These are phyloP conservation scores for Hericium rajendrae DNA, from an alignment of 768 basidiomycete species.

Conservation along the genomic window DNA sequence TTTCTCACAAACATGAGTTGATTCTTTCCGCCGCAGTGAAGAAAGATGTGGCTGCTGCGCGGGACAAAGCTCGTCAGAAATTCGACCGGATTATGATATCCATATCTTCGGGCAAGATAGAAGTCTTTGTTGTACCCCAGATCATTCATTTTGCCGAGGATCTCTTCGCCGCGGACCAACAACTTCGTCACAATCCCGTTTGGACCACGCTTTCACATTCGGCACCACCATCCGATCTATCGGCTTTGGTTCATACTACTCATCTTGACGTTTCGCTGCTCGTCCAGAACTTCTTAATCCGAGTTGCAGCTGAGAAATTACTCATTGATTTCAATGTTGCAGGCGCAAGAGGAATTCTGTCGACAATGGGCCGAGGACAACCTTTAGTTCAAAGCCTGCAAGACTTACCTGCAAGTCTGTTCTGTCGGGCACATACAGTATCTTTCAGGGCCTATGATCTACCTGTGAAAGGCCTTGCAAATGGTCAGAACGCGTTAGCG, in stretches of 20 bases:
- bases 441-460: constrained; percentile 53
- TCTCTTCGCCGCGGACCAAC: background rate
- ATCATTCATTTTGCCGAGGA: constrained; percentile 10
- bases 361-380: constrained; percentile 13
- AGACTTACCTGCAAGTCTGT: constrained; percentile 37
- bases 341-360: constrained; percentile 29
- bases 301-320: constrained; percentile 63
- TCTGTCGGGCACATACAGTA: constrained; percentile 39
- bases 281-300: constrained; percentile 38
- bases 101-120: constrained; percentile 4
- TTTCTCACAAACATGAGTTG: constrained; percentile 3
- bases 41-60: constrained; percentile 3
- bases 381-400: constrained; percentile 18
- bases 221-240: background rate
- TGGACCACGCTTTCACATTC: background rate
- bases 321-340: constrained; percentile 49
- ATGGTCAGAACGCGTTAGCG: constrained; percentile 50
- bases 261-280: constrained; percentile 31
- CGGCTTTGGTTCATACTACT: constrained; percentile 9
- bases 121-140: constrained; percentile 13
- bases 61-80: constrained; percentile 6
- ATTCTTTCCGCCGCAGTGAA: constrained; percentile 4
- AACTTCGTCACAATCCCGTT: background rate
- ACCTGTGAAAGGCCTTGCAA: constrained; percentile 26
- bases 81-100: constrained; percentile 9